Percentiles rank a stretch among this genome's conserved stretches.
Conservation (phyloP, 83 land plant species). For the Larix sibirica region DNA sequence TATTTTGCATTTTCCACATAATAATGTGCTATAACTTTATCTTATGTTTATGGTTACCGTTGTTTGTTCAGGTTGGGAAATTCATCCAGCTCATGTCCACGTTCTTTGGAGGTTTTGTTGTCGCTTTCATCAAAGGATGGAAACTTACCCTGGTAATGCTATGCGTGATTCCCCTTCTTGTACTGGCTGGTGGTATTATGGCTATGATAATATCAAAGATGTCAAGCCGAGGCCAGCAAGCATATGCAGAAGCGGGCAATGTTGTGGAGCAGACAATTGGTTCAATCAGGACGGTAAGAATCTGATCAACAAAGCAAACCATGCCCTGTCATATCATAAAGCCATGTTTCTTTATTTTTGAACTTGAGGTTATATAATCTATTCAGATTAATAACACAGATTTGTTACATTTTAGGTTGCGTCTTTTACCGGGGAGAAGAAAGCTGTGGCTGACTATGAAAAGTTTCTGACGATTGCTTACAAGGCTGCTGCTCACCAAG, state of each 20-base stretch:
- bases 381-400: too few relatives aligned
- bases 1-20: not conserved
- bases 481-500: slow-evolving; percentile 38
- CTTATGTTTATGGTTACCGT: too few relatives aligned
- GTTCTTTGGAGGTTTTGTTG: slow-evolving; percentile 44
- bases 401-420: slow-evolving; percentile 42
- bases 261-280: slow-evolving; percentile 48
- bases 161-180: slow-evolving; percentile 38
- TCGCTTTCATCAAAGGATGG: slow-evolving; percentile 61
- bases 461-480: slow-evolving; percentile 45
- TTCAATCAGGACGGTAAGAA: slow-evolving; percentile 43
- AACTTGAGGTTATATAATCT: too few relatives aligned
- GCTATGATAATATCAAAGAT: slow-evolving; percentile 37
- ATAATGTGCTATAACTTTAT: not conserved
- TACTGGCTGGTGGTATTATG: slow-evolving; percentile 32
- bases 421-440: slow-evolving; percentile 70
- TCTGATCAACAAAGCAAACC: too few relatives aligned
- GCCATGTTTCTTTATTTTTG: too few relatives aligned
- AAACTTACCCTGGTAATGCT: slow-evolving; percentile 56
- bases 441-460: slow-evolving; percentile 47
- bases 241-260: slow-evolving; percentile 38
- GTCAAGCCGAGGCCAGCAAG: slow-evolving; percentile 39
- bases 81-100: slow-evolving; percentile 43
- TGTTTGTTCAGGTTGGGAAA: slow-evolving; percentile 58
- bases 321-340: too few relatives aligned